Evolutionary conservation across 2,329 filamentous ascomycete species (phyloP), one percentile per base, ranked within the genome.

Genomic region (Trichoderma gracile): DNA sequence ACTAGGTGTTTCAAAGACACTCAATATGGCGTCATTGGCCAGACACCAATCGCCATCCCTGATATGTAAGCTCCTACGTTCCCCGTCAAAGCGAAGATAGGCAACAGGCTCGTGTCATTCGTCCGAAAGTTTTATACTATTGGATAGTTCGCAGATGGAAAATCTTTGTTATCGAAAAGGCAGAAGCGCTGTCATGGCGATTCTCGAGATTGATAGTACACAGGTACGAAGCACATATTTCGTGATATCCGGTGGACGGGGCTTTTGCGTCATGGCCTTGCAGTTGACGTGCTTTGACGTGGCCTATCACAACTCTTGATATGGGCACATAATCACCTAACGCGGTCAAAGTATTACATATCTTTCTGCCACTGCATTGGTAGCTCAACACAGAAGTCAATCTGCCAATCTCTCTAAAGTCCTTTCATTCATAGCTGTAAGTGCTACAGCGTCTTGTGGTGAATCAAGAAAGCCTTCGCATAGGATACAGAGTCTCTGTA

Each of bases 251-350:
- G 53, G 46, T 6, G 27, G 49, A 38, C n/a, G n/a, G 63, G 42
- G 25, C 42, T 30, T 14, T 66, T 53, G 52, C 66, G 66, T 55
- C 66, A 67, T 67, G 65, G 27, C 1, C 21, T 38, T 46, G 19
- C 10, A 25, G 58, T 64, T 67, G 66, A 66, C 66, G 66, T 67
- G 66, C 60, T 66, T 56, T 19, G 19, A n/a, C n/a, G 21, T 27
- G 15, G 19, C 66, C 59, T 66, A 66, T 63, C 61, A 63, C n/a
- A 47, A 6, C 27, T 40, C 25, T 23, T 12, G 17, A n/a, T 55
- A 47, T 55, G 2, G 38, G 17, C 50, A 25, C 19, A 27, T 63
- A 42, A 54, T 19, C 59, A 25, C 50, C 25, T 25, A 38, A 38
- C 40, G 12, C 59, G 50, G 52, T 50, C 57, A 55, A 55, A 45